phyloP scores from a whole-genome alignment of 441 rosid species.

The Arabidopsis lyrata region DNA sequence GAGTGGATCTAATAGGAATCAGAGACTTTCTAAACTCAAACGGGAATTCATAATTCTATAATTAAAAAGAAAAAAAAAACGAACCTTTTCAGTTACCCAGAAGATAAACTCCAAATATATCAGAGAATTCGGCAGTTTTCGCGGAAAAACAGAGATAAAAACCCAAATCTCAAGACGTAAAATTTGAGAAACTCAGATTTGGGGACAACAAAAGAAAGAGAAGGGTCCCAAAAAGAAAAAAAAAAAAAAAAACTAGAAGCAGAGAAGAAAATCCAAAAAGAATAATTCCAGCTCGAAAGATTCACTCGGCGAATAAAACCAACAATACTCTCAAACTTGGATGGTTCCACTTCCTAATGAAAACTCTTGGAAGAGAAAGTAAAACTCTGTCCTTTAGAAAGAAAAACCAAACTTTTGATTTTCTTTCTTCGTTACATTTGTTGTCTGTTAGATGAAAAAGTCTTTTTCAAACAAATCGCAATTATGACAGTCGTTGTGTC shows the following conservation, averaged over 20 bases:
- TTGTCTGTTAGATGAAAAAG: constrained; percentile 3
- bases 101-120: neutral
- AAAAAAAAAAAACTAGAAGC: neutral
- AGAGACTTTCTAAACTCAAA: neutral
- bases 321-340: constrained; percentile 5
- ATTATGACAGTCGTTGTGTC: constrained; percentile 29
- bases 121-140: neutral
- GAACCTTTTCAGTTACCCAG: constrained; percentile 24
- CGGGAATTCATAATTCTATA: neutral
- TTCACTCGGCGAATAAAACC: constrained; percentile 21
- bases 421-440: neutral
- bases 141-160: neutral
- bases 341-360: constrained; percentile 17
- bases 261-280: constrained; percentile 24
- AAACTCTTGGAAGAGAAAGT: constrained; percentile 16
- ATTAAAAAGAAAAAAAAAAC: neutral
- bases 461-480: neutral
- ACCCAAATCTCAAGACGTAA: constrained; percentile 22
- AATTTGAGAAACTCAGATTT: constrained; percentile 17
- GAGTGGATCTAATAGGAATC: constrained; percentile 4
- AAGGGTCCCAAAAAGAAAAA: neutral
- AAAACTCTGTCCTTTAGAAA: neutral
- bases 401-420: neutral
- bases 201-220: constrained; percentile 7
- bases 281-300: constrained; percentile 15